Percentiles rank a stretch among this genome's conserved stretches.
phyloP scores from a whole-genome alignment of 108 stramenopile species.

The Skeletonema costatum region DNA sequence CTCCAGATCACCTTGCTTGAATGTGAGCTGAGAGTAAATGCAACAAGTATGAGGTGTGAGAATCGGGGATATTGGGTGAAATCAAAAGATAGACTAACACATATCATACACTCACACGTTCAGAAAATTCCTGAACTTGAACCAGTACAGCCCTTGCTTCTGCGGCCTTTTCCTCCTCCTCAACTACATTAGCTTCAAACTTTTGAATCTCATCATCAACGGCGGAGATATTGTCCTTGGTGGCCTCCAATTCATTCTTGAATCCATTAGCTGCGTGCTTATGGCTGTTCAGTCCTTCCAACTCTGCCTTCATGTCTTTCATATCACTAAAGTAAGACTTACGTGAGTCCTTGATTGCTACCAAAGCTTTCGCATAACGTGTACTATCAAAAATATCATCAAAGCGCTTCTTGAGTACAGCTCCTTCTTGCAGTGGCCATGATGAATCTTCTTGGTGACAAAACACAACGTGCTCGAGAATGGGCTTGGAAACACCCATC shows the following conservation, averaged over 20 bases:
- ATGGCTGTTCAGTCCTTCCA: constrained; percentile 80
- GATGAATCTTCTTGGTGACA: constrained; percentile 95
- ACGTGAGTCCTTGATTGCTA: constrained; percentile 87
- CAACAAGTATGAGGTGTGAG: neutral
- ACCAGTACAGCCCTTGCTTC: constrained; percentile 21
- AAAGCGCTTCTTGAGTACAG: constrained; percentile 97
- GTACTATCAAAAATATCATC: constrained; percentile 99
- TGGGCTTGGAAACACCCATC: constrained; percentile 93
- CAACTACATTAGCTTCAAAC: constrained; percentile 32
- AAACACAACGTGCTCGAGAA: constrained; percentile 96
- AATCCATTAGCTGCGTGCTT: constrained; percentile 82
- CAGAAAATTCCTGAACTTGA: constrained; percentile 47
- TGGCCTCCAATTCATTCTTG: constrained; percentile 62
- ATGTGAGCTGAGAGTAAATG: constrained; percentile 17
- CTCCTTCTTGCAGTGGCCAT: constrained; percentile 95
- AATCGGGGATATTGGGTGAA: neutral
- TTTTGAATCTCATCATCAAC: constrained; percentile 44
- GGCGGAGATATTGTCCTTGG: constrained; percentile 65
- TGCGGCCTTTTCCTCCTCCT: constrained; percentile 38
- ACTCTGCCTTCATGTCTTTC: constrained; percentile 87
- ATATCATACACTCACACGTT: neutral
- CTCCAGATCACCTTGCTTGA: constrained; percentile 26
- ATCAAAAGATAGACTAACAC: neutral
- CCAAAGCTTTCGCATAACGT: constrained; percentile 94
- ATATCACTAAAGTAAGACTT: constrained; percentile 62